Conservation (phyloP, 1,284 basidiomycete genomes). For the Stygiomarasmius scandens region DNA sequence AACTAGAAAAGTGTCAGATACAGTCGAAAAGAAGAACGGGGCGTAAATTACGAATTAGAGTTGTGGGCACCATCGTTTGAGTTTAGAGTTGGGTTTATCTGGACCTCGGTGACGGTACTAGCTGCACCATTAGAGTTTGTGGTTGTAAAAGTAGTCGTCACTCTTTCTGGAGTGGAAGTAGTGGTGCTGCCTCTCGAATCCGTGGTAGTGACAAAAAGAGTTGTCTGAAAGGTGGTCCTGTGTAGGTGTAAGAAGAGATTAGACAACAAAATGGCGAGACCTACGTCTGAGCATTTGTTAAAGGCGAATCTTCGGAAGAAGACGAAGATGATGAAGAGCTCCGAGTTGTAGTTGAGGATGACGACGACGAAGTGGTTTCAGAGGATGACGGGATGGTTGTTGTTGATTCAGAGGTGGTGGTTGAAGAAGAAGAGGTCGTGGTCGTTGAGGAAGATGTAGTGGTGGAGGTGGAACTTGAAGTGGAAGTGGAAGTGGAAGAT, state of each 20-base stretch:
- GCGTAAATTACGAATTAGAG: slow-evolving; percentile 48
- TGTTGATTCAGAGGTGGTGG: slow-evolving; percentile 22
- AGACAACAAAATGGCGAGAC: slow-evolving; percentile 13
- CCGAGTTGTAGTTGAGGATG: slow-evolving; percentile 13
- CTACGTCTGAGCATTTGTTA: background rate
- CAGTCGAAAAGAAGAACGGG: background rate
- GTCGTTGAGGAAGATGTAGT: slow-evolving; percentile 13
- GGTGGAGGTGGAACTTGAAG: slow-evolving; percentile 15
- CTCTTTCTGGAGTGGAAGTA: slow-evolving; percentile 52
- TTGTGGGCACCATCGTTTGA: slow-evolving; percentile 42
- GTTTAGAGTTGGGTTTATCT: slow-evolving; percentile 67
- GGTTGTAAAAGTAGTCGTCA: slow-evolving; percentile 60
- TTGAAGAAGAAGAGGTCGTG: slow-evolving; percentile 18
- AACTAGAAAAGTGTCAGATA: slow-evolving; percentile 42
- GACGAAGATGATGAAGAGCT: slow-evolving; percentile 21
- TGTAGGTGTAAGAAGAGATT: slow-evolving; percentile 9
- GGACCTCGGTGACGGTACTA: slow-evolving; percentile 60
- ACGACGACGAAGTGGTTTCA: slow-evolving; percentile 22
- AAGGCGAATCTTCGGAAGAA: slow-evolving; percentile 20
- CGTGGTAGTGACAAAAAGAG: slow-evolving; percentile 60
- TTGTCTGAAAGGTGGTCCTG: slow-evolving; percentile 58
- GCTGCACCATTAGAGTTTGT: slow-evolving; percentile 54
- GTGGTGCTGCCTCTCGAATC: slow-evolving; percentile 53
- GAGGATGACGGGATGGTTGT: slow-evolving; percentile 16
- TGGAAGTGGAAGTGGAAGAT: slow-evolving; percentile 20